Evolutionary conservation across 441 rosid species (phyloP).

Genomic region (Pelargonium cotyledonis): DNA sequence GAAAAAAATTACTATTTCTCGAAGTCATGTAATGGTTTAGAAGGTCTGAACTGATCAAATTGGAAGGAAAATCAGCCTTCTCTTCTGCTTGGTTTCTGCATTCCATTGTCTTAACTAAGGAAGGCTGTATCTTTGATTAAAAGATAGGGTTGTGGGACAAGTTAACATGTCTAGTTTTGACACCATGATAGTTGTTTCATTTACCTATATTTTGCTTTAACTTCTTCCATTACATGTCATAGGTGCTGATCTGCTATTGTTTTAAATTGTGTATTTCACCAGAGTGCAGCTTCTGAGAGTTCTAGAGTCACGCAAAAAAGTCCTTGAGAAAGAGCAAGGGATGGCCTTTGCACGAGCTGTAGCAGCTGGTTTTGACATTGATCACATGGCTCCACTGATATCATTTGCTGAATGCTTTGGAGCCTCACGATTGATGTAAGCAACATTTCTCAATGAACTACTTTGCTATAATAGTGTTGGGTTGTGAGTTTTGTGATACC

Average conservation of each 20-base stretch:
- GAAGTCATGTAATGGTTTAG: background rate
- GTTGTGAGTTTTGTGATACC: background rate
- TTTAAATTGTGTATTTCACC: slow-evolving; percentile 7
- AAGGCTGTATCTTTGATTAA: background rate
- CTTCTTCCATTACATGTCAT: background rate
- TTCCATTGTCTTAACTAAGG: background rate
- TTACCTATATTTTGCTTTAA: background rate
- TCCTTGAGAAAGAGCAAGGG: slow-evolving; percentile 93
- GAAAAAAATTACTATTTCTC: background rate
- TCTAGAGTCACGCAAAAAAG: slow-evolving; percentile 72
- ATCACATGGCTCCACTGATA: slow-evolving; percentile 59
- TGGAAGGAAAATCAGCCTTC: background rate
- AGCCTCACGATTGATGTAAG: slow-evolving; percentile 78
- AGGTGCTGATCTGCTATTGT: background rate
- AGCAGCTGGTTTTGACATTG: slow-evolving; percentile 93
- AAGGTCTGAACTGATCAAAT: background rate
- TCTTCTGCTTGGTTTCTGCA: background rate
- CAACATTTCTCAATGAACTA: slow-evolving; percentile 9
- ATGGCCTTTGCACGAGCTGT: slow-evolving; percentile 99
- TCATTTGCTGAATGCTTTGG: slow-evolving; percentile 83
- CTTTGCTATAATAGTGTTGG: background rate
- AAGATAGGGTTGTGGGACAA: background rate
- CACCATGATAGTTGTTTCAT: background rate
- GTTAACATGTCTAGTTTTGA: slow-evolving; percentile 1
- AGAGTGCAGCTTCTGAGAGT: slow-evolving; percentile 89